Conservation (phyloP, 2,329 filamentous ascomycete species). For the Fusarium cicatricum region DNA sequence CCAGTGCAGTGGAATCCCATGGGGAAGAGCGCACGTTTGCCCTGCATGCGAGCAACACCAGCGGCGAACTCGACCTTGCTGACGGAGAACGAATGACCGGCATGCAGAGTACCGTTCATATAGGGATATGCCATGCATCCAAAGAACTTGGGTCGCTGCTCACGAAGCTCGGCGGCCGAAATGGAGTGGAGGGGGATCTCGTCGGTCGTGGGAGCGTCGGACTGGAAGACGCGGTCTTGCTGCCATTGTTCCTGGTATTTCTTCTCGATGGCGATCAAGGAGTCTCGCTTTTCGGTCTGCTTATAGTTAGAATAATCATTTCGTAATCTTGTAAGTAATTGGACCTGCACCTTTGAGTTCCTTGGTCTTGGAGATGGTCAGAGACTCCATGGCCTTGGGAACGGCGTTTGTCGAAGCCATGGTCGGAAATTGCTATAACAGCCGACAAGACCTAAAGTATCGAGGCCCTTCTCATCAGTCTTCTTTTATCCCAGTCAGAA, state of each 20-base stretch:
- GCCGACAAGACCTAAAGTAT: conserved; percentile 34
- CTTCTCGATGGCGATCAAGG: conserved; percentile 84
- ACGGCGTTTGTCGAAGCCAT: conserved; percentile 55
- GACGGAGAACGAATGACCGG: conserved; percentile 90
- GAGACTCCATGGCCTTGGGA: conserved; percentile 59
- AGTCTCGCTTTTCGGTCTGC: conserved; percentile 87
- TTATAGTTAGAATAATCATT: conserved; percentile 25
- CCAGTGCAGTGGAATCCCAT: conserved; percentile 93
- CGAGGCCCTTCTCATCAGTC: conserved; percentile 10
- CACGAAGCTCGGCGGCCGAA: conserved; percentile 76
- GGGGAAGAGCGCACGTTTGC: conserved; percentile 86
- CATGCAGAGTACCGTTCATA: conserved; percentile 90
- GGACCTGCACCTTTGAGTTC: conserved; percentile 64
- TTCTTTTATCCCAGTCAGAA: background rate
- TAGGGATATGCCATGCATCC: conserved; percentile 67
- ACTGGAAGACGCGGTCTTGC: conserved; percentile 73
- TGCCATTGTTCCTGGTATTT: conserved; percentile 81
- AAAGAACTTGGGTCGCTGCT: conserved; percentile 90
- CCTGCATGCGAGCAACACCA: conserved; percentile 88
- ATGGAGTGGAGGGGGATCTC: conserved; percentile 82
- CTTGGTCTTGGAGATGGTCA: conserved; percentile 66
- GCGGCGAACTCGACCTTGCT: conserved; percentile 93
- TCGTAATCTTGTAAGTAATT: conserved; percentile 4
- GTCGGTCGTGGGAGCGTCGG: conserved; percentile 79
- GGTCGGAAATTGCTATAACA: conserved; percentile 40